Evolutionary conservation across 768 basidiomycete species (phyloP), one percentile per base, ranked within the genome.

Genomic region (Auricularia cornea): DNA sequence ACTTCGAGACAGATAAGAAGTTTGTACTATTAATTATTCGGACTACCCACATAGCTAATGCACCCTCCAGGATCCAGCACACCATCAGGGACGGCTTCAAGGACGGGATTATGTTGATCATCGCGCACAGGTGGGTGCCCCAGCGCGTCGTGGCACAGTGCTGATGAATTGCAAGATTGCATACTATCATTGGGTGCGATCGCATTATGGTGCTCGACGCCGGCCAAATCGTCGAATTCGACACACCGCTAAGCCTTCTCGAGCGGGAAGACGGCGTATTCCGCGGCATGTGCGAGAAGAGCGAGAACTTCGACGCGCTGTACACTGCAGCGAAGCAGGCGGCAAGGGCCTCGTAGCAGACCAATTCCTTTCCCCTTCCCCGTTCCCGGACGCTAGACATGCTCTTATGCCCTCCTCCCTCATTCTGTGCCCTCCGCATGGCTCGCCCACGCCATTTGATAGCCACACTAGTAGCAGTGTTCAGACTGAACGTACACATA

Each of bases 211-310:
- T 80, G 0, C 70, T 81, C 5, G 87, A 85, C 61, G 79, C 81
- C 20, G 92, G 92, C 2, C 78, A 81, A 62, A 79, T 94, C 52
- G 72, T 85, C n/a, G 93, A 95, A 81, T 90, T 90, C 69, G 92
- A 93, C 71, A 87, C 89, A 2, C 92, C 94, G 0, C 75, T 79
- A 29, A 81, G 79, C 51, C 73, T 95, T 20, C 93, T 84, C 74
- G 68, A 79, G 59, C 76, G 72, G 6, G 64, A 76, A 3, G 78
- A 82, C 60, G 86, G 90, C 1, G 87, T 92, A 66, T 95, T 95
- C 79, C 81, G 84, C 41, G 83, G 85, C 59, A 94, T 96, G 92
- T 94, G 92, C 69, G 86, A 91, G 57, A 80, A 81, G 65, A 88
- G 86, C 70, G 79, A 57, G 26, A 26, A 11, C 23, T 57, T 57